Evolutionary conservation across 2,329 filamentous ascomycete genomes (phyloP).

Genomic region (Annulohypoxylon truncatum): DNA sequence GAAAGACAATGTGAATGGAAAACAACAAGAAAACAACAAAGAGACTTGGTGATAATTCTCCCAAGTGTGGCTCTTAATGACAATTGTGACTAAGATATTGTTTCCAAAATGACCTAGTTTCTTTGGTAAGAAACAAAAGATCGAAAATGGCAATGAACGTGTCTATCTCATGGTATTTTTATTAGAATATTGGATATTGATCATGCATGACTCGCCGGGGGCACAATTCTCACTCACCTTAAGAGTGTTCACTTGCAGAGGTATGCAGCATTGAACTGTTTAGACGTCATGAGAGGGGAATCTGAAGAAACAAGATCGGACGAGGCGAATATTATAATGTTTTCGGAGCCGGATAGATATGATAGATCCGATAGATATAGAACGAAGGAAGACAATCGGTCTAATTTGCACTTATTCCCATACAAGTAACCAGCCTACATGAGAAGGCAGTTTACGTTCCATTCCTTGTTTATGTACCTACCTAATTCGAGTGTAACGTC

Average conservation of each 20-base stretch:
- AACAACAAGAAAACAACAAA: conserved; percentile 20
- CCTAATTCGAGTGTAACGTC: conserved; percentile 25
- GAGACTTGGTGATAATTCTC: conserved; percentile 6
- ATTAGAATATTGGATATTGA: conserved; percentile 16
- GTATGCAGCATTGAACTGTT: neutral
- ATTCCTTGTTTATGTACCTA: conserved; percentile 23
- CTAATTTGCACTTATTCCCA: conserved; percentile 28
- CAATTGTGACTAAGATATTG: conserved; percentile 17
- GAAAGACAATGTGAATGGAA: neutral
- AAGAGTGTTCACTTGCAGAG: neutral
- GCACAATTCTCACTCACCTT: conserved; percentile 15
- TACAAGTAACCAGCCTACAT: conserved; percentile 11
- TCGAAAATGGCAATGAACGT: conserved; percentile 4
- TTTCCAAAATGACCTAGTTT: conserved; percentile 11
- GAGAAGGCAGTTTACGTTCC: conserved; percentile 17
- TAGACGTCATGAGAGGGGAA: neutral
- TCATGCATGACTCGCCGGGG: neutral
- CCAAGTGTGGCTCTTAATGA: neutral
- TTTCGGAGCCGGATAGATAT: neutral
- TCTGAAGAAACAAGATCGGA: neutral
- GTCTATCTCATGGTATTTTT: conserved; percentile 6
- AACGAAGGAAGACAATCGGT: conserved; percentile 15
- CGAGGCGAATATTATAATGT: neutral
- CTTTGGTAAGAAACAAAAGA: conserved; percentile 20
- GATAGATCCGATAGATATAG: neutral